Evolutionary conservation across 2,329 filamentous ascomycete species (phyloP).

Genomic region (Trichoderma koningii): DNA sequence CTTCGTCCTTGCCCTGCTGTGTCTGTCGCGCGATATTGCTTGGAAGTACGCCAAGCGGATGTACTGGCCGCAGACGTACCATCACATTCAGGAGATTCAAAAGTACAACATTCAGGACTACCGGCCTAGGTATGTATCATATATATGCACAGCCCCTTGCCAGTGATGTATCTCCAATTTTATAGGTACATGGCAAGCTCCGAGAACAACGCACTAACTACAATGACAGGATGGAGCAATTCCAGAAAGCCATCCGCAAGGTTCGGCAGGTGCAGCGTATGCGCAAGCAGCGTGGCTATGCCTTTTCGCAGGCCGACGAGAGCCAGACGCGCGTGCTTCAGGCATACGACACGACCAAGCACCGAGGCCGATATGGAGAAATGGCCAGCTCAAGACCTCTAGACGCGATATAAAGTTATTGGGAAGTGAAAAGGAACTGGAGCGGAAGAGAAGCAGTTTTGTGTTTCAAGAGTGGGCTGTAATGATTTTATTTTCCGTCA

Average conservation of each 20-base stretch:
- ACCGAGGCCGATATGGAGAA: slow-evolving; percentile 90
- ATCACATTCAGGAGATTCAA: slow-evolving; percentile 98
- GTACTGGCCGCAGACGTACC: slow-evolving; percentile 94
- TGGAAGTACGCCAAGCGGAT: slow-evolving; percentile 99
- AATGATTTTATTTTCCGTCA: slow-evolving; percentile 21
- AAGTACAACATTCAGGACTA: slow-evolving; percentile 99
- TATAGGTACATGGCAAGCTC: not conserved
- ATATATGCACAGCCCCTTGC: not conserved
- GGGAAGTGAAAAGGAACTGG: too few species aligned
- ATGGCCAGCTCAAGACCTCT: slow-evolving; percentile 64
- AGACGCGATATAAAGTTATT: slow-evolving; percentile 24
- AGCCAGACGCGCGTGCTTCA: slow-evolving; percentile 92
- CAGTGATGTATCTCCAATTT: not conserved
- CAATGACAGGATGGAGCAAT: slow-evolving; percentile 85
- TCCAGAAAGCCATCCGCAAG: slow-evolving; percentile 98
- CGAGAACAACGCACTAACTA: slow-evolving; percentile 26
- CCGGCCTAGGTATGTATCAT: slow-evolving; percentile 71
- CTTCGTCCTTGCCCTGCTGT: slow-evolving; percentile 76
- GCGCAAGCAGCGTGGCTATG: slow-evolving; percentile 98
- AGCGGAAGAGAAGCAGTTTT: not conserved
- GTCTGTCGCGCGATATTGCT: slow-evolving; percentile 82
- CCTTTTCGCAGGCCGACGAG: slow-evolving; percentile 97
- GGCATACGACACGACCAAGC: slow-evolving; percentile 94
- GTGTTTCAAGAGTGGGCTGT: slow-evolving; percentile 16
- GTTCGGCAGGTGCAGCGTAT: slow-evolving; percentile 97